Conservation (phyloP, 768 basidiomycete species). For the Calvatia gigantea region DNA sequence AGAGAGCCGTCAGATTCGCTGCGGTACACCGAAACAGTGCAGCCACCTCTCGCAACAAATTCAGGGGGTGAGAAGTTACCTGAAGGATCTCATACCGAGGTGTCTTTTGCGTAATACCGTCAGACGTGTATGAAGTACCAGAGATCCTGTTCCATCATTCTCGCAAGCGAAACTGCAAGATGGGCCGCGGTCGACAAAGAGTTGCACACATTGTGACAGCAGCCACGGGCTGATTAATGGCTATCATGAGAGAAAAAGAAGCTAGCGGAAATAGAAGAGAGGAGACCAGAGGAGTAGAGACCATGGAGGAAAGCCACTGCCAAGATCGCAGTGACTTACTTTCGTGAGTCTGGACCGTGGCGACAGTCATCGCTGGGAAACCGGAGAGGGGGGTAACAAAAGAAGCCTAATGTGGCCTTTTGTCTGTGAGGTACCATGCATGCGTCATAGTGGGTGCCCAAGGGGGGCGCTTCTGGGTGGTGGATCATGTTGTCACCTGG, state of each 20-base stretch:
- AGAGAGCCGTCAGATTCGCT: slow-evolving; percentile 1
- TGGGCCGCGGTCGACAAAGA: not conserved
- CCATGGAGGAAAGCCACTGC: slow-evolving; percentile 1
- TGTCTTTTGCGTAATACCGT: not conserved
- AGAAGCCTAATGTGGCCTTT: no score
- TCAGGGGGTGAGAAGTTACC: not conserved
- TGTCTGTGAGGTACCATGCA: no score
- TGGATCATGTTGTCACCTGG: no score
- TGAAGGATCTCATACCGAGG: not conserved
- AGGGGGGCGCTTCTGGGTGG: no score
- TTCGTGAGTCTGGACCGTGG: not conserved
- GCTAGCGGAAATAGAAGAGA: slow-evolving; percentile 7
- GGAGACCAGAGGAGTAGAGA: slow-evolving; percentile 5
- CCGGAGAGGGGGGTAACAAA: not conserved
- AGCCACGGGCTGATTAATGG: slow-evolving; percentile 7
- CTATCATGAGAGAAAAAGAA: slow-evolving; percentile 2
- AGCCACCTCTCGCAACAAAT: not conserved
- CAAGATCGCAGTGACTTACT: not conserved
- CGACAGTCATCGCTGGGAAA: not conserved
- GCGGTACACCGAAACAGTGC: not conserved
- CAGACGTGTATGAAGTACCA: no score
- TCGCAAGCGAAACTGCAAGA: not conserved
- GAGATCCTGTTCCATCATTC: not conserved
- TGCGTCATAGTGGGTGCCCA: no score
- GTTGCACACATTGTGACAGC: not conserved